Evolutionary conservation across 2,329 filamentous ascomycete species (phyloP).

Genomic region (Beauveria varroae): DNA sequence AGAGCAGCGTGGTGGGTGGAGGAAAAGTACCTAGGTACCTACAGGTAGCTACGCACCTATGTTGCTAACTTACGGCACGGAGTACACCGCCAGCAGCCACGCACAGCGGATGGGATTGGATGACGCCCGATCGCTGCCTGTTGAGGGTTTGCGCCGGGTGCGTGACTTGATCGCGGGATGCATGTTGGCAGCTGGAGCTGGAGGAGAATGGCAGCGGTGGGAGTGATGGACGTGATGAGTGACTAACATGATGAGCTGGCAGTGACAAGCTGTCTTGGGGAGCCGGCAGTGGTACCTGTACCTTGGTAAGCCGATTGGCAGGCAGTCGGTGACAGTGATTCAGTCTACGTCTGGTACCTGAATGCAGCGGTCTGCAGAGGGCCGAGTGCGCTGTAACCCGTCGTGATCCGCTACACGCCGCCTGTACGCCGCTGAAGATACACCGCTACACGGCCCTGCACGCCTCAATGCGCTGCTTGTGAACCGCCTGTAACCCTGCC

Average conservation of each 20-base stretch:
- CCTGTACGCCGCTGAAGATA: neutral
- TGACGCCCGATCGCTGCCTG: neutral
- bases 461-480: neutral
- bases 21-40: neutral
- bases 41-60: too few species aligned
- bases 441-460: neutral
- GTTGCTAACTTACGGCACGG: too few species aligned
- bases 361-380: neutral
- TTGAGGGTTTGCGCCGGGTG: neutral
- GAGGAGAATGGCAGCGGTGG: neutral
- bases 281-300: too few species aligned
- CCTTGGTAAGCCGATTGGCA: too few species aligned
- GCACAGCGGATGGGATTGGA: neutral
- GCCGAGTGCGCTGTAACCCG: neutral
- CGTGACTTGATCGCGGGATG: slow-evolving; percentile 1
- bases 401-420: neutral
- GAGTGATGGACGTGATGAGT: neutral
- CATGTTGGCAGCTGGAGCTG: neutral
- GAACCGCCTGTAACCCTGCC: neutral
- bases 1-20: neutral
- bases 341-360: too few species aligned
- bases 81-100: neutral
- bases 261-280: neutral
- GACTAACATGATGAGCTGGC: slow-evolving; percentile 1
- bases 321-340: too few species aligned